Evolutionary conservation across 306 rosid genomes (phyloP).

Genomic region (Herpetospermum pedunculosum): DNA sequence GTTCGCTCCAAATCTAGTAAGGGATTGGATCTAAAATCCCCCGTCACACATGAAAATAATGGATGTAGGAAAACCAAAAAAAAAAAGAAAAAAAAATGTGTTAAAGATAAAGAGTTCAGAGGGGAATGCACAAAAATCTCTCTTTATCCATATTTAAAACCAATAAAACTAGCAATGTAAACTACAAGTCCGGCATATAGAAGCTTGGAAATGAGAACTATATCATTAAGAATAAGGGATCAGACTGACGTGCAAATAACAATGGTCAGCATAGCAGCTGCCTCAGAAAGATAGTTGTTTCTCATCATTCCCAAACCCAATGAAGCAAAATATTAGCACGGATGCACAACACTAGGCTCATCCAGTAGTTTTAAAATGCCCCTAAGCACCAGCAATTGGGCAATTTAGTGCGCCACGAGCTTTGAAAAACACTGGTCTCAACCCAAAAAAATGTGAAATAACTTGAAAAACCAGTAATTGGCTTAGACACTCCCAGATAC

Average conservation of each 20-base stretch:
- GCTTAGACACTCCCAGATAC: neutral
- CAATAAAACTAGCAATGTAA: neutral
- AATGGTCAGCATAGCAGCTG: conserved; percentile 15
- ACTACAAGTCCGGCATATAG: neutral
- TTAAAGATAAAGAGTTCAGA: neutral
- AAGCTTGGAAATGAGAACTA: neutral
- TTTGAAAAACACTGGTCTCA: too few relatives aligned
- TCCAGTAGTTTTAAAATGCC: too few relatives aligned
- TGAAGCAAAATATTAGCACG: neutral
- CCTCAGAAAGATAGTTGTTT: neutral
- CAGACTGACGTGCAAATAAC: conserved; percentile 28
- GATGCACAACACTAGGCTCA: neutral
- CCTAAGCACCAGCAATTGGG: too few relatives aligned
- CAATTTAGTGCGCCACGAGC: too few relatives aligned
- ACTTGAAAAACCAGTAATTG: neutral
- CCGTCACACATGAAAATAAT: conserved; percentile 20
- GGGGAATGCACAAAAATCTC: neutral
- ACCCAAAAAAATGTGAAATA: neutral
- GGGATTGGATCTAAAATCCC: conserved; percentile 28
- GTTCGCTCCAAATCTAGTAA: conserved; percentile 33
- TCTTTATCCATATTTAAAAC: neutral
- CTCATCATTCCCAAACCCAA: conserved; percentile 17
- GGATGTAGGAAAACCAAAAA: neutral
- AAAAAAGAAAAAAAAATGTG: too few relatives aligned
- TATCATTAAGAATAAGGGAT: neutral